Evolutionary conservation across 1,139 yeast genomes (phyloP).

Genomic region (Wickerhamomyces sp.): DNA sequence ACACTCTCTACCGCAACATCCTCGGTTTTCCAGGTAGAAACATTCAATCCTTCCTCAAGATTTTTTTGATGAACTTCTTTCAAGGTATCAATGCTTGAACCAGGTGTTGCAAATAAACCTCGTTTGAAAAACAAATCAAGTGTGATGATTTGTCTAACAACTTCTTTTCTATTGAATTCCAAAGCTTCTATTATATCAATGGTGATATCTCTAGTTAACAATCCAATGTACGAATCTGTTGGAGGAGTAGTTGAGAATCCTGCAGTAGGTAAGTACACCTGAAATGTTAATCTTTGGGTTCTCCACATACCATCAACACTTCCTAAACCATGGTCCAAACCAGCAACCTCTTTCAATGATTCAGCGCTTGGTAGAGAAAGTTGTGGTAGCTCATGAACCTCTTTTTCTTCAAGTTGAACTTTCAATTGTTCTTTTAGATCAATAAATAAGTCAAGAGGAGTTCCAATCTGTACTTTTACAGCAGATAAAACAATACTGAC

Average conservation of each 20-base stretch:
- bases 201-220: conserved; percentile 70
- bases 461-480: conserved; percentile 32
- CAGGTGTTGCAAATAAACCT: conserved; percentile 76
- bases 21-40: conserved; percentile 84
- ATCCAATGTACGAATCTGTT: conserved; percentile 51
- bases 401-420: conserved; percentile 24
- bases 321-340: conserved; percentile 33
- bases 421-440: conserved; percentile 16
- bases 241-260: conserved; percentile 71
- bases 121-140: conserved; percentile 70
- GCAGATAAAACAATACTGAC: conserved; percentile 53
- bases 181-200: conserved; percentile 72
- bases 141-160: conserved; percentile 75
- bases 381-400: conserved; percentile 43
- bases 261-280: conserved; percentile 53
- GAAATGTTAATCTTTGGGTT: conserved; percentile 58
- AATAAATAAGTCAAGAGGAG: conserved; percentile 12
- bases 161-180: conserved; percentile 87
- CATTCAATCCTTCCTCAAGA: conserved; percentile 26
- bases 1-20: conserved; percentile 85
- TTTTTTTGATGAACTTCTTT: conserved; percentile 34
- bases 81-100: conserved; percentile 75
- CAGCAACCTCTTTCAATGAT: conserved; percentile 28
- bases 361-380: conserved; percentile 44
- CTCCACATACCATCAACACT: conserved; percentile 47